Evolutionary conservation across 805 yeast genomes (phyloP).

Genomic region (Metahyphopichia silvanorum): DNA sequence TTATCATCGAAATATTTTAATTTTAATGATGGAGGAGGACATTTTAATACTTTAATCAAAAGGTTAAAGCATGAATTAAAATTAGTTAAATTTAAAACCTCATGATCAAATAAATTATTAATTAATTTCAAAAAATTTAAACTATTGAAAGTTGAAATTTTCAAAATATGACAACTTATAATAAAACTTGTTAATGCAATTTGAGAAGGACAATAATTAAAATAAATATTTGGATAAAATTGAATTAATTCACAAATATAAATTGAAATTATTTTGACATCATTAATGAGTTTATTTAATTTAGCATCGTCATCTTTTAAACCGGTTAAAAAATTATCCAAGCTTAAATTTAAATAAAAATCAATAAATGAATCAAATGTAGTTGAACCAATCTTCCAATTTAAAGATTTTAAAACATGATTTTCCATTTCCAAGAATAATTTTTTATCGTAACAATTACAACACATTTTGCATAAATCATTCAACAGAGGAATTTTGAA

Average conservation of each 20-base stretch:
- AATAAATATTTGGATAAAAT: conserved; percentile 57
- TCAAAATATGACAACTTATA: conserved; percentile 35
- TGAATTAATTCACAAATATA: conserved; percentile 66
- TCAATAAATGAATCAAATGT: conserved; percentile 66
- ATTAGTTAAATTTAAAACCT: conserved; percentile 13
- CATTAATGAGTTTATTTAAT: conserved; percentile 32
- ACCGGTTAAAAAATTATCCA: conserved; percentile 19
- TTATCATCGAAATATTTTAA: conserved; percentile 41
- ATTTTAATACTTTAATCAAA: conserved; percentile 35
- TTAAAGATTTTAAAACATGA: conserved; percentile 57
- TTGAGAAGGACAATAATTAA: conserved; percentile 52
- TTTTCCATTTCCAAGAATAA: conserved; percentile 67
- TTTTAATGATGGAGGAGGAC: conserved; percentile 46
- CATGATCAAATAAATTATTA: conserved; percentile 13
- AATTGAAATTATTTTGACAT: conserved; percentile 53
- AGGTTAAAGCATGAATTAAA: conserved; percentile 20
- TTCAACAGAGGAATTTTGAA: conserved; percentile 55
- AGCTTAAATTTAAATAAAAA: conserved; percentile 41
- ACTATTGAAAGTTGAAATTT: conserved; percentile 24
- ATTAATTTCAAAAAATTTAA: conserved; percentile 16
- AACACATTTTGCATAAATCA: conserved; percentile 53
- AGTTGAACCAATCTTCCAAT: conserved; percentile 63
- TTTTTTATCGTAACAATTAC: conserved; percentile 53
- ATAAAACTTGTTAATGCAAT: conserved; percentile 46
- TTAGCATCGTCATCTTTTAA: conserved; percentile 27